Conservation (phyloP, 306 rosid species). For the Quercus robur region DNA sequence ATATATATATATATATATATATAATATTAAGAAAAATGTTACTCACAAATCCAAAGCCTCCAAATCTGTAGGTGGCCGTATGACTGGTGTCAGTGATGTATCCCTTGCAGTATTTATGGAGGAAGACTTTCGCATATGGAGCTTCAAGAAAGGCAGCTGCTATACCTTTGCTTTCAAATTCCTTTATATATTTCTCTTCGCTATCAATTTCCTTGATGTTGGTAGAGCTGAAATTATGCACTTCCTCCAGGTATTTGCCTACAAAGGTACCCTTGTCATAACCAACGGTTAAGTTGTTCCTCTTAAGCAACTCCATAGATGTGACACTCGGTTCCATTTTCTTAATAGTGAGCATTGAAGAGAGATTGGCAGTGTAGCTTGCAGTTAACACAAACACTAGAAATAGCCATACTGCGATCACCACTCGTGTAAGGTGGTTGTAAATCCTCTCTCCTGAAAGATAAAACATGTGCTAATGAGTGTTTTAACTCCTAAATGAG, state of each 20-base stretch:
- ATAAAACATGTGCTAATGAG: neutral
- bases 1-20: too few species aligned
- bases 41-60: slow-evolving; percentile 44
- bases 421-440: slow-evolving; percentile 44
- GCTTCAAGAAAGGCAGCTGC: slow-evolving; percentile 32
- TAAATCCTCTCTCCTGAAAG: slow-evolving; percentile 48
- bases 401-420: slow-evolving; percentile 53
- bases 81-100: neutral
- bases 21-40: neutral
- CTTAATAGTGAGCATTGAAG: slow-evolving; percentile 64
- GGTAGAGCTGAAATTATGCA: neutral
- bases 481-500: too few species aligned
- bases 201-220: neutral
- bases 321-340: slow-evolving; percentile 25
- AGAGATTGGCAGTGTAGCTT: slow-evolving; percentile 71
- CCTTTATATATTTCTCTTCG: neutral
- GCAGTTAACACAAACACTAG: slow-evolving; percentile 51
- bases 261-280: slow-evolving; percentile 34
- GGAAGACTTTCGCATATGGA: slow-evolving; percentile 26
- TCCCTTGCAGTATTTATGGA: slow-evolving; percentile 19
- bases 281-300: slow-evolving; percentile 40
- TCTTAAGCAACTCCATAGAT: slow-evolving; percentile 34
- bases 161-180: neutral
- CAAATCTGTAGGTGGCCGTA: slow-evolving; percentile 17
- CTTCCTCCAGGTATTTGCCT: neutral